These are phyloP conservation scores for Sindora glabra DNA, from an alignment of 306 rosid genomes.

Conservation along the genomic window DNA sequence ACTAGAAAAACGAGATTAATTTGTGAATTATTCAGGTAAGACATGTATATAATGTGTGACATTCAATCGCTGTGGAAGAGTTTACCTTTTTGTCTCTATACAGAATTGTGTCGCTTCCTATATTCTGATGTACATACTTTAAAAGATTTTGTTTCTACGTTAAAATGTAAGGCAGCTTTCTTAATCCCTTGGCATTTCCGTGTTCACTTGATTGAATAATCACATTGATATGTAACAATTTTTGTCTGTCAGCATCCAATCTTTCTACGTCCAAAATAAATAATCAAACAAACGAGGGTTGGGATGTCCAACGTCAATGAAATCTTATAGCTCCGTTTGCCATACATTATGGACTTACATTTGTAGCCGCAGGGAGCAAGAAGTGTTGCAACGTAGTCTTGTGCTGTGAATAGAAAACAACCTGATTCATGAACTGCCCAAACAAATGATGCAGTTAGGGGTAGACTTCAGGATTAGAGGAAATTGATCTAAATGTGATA, in stretches of 20 bases:
- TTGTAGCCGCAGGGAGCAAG: neutral
- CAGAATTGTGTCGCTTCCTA: neutral
- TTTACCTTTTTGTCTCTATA: too few relatives aligned
- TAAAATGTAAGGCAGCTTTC: neutral
- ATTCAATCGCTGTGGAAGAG: neutral
- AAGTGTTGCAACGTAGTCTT: neutral
- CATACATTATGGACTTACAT: too few relatives aligned
- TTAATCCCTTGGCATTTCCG: neutral
- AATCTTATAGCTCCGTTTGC: too few relatives aligned
- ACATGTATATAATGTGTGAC: neutral
- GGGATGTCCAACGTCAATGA: neutral
- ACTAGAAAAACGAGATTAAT: slow-evolving; percentile 34
- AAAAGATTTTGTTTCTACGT: neutral
- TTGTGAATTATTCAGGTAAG: neutral
- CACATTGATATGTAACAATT: too few relatives aligned
- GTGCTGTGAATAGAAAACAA: neutral
- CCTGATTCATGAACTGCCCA: neutral
- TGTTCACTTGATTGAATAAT: neutral
- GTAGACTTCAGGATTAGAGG: neutral
- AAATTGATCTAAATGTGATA: neutral
- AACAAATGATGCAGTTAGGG: neutral
- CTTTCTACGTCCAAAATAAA: neutral
- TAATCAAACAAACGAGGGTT: neutral
- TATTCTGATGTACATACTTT: slow-evolving; percentile 8
- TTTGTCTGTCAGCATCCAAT: too few relatives aligned